Base-by-base conservation (phyloP, 306 rosid species). In the Prunus campanulata region DNA sequence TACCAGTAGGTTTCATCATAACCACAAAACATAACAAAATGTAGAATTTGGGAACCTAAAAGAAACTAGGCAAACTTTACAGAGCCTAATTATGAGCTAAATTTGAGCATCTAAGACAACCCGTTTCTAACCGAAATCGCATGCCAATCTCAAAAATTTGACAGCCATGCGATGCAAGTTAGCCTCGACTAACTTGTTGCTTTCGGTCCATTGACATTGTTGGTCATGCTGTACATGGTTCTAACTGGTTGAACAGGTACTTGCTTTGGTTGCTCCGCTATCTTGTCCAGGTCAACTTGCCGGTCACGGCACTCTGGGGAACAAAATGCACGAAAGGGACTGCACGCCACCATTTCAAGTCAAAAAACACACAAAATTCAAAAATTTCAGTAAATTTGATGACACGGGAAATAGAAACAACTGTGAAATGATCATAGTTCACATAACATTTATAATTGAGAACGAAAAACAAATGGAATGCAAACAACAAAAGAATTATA, bases 251-350 rank as follows among this genome's bases (percentile, higher is more conserved):
- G 48, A 44, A 14, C 25, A 19, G 20, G 39, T 25, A 10, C 50
- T 35, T 14, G 35, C 66, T 30, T 9, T 16, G 70, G n/a, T 24
- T 27, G 39, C 47, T 30, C 48, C 18, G 39, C 27, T 20, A 32
- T 7, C 10, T 44, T 63, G 62, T 78, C 85, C 11, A 39, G 52
- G 39, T 18, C 15, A 15, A 82, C 62, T 30, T 67, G 82, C 44
- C 51, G 20, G 42, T 22, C 57, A 42, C 85, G 82, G 74, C 85
- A 82, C 46, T 39, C 68, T 0, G 32, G 51, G 8, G 76, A 60
- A 48, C 85, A 82, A 20, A 82, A 82, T 13, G 82, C 85, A 16
- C 54, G 56, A 70, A 82, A 74, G 20, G 22, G 29, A 4, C 85
- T 82, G 82, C 78, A 22, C 20, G 2, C 2, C 77, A 72, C 66